phyloP scores from a whole-genome alignment of 768 basidiomycete genomes.

The Suillus variegatus region DNA sequence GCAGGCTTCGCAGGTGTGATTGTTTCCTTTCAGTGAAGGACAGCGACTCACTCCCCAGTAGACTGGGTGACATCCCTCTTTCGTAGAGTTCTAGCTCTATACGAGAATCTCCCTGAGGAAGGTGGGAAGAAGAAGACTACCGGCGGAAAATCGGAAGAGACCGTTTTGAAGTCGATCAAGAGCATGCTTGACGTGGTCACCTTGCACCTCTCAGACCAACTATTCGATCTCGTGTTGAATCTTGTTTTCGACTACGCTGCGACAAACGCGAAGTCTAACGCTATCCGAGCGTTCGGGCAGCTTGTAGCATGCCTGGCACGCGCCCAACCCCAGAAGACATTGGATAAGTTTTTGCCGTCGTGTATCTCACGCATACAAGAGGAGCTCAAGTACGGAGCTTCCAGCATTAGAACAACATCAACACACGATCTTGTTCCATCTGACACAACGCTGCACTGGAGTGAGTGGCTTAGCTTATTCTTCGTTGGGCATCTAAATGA shows the following conservation, averaged over 20 bases:
- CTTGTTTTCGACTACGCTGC: constrained; percentile 85
- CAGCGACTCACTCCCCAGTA: constrained; percentile 26
- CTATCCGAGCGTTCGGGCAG: constrained; percentile 88
- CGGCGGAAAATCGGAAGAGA: constrained; percentile 81
- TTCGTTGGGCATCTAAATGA: neutral
- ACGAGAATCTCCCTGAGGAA: constrained; percentile 94
- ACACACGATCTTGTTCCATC: constrained; percentile 73
- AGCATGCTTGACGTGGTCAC: constrained; percentile 81
- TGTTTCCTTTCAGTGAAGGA: neutral
- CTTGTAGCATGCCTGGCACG: constrained; percentile 84
- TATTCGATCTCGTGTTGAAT: constrained; percentile 85
- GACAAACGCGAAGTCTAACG: constrained; percentile 87
- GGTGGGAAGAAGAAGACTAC: constrained; percentile 85
- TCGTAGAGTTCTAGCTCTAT: constrained; percentile 76
- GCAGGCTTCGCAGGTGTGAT: constrained; percentile 71
- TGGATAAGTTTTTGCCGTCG: constrained; percentile 78
- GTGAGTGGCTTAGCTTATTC: constrained; percentile 42
- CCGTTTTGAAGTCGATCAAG: constrained; percentile 76
- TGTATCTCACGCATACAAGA: constrained; percentile 77
- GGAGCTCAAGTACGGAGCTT: constrained; percentile 89
- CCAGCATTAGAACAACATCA: constrained; percentile 80
- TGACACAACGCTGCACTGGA: constrained; percentile 93
- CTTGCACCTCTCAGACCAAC: constrained; percentile 57
- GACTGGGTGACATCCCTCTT: constrained; percentile 84
- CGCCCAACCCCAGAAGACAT: constrained; percentile 70